These are phyloP conservation scores for Phytophthora megakarya DNA, from an alignment of 352 stramenopile species.

Conservation along the genomic window DNA sequence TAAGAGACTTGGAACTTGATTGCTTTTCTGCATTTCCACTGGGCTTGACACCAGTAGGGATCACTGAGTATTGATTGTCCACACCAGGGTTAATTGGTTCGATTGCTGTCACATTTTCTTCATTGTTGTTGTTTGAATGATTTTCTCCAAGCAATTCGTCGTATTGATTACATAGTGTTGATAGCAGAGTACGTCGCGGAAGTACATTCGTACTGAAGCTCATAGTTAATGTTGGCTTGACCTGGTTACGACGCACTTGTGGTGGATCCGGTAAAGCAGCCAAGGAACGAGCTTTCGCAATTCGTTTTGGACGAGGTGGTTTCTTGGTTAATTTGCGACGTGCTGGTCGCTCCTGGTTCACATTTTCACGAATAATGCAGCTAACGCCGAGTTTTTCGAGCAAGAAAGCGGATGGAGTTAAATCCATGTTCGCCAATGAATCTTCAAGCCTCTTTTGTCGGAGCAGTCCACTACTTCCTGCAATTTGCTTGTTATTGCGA, in stretches of 20 bases:
- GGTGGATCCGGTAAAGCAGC: slow-evolving; percentile 15
- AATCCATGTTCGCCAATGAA: slow-evolving; percentile 48
- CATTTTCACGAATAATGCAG: slow-evolving; percentile 59
- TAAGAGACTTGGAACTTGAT: slow-evolving; percentile 7
- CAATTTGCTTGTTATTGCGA: slow-evolving; percentile 53
- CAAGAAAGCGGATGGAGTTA: slow-evolving; percentile 69
- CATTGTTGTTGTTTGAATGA: slow-evolving; percentile 26
- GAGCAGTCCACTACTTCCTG: slow-evolving; percentile 38
- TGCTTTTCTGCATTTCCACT: slow-evolving; percentile 23
- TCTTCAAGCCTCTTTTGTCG: slow-evolving; percentile 39
- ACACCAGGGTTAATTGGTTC: not conserved
- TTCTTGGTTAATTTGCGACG: slow-evolving; percentile 36
- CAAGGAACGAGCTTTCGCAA: slow-evolving; percentile 31
- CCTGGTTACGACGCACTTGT: slow-evolving; percentile 1
- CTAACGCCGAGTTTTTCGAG: slow-evolving; percentile 63
- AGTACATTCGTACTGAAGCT: slow-evolving; percentile 38
- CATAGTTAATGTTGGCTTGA: slow-evolving; percentile 33
- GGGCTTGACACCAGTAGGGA: not conserved
- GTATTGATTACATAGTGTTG: slow-evolving; percentile 43
- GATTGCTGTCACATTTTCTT: not conserved
- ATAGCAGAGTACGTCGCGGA: slow-evolving; percentile 21
- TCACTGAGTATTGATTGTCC: not conserved
- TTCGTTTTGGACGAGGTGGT: slow-evolving; percentile 25
- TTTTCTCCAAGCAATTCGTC: slow-evolving; percentile 45
- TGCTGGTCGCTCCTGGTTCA: slow-evolving; percentile 4